A percentile compares a stretch with the other conserved stretches of the same genome.
Conservation (phyloP, 2,329 filamentous ascomycete genomes). For the Penicillium sp. region DNA sequence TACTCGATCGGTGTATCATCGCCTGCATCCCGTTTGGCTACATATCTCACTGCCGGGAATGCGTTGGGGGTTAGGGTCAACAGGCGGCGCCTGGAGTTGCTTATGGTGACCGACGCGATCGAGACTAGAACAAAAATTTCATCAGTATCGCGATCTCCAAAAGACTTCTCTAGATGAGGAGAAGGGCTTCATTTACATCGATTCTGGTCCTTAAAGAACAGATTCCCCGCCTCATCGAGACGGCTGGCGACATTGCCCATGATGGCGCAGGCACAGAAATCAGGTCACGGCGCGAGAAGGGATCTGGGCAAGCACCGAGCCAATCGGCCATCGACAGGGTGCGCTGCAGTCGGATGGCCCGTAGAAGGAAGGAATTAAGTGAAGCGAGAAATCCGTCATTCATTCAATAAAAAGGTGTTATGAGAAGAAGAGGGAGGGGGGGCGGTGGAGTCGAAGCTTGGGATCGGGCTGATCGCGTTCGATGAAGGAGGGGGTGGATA, state of each 20-base stretch:
- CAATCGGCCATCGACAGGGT: conserved; percentile 36
- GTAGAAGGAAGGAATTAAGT: conserved; percentile 11
- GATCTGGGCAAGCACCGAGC: conserved; percentile 28
- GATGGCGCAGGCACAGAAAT: conserved; percentile 39
- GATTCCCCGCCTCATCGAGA: conserved; percentile 72
- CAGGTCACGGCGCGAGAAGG: conserved; percentile 29
- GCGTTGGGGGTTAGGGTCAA: conserved; percentile 79
- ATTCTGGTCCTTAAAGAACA: conserved; percentile 89
- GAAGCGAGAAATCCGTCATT: conserved; percentile 25
- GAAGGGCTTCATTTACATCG: conserved; percentile 62
- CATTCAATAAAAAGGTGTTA: conserved; percentile 9
- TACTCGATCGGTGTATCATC: conserved; percentile 83
- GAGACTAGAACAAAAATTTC: conserved; percentile 61
- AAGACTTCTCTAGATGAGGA: neutral
- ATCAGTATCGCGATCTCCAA: conserved; percentile 10
- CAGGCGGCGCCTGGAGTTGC: conserved; percentile 74
- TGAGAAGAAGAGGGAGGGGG: conserved; percentile 1
- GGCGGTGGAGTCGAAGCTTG: conserved; percentile 17
- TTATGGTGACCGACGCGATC: conserved; percentile 78
- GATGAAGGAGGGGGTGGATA: conserved; percentile 18
- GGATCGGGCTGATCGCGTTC: conserved; percentile 12
- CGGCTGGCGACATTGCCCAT: conserved; percentile 95
- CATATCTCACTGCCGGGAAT: conserved; percentile 78
- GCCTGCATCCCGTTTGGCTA: conserved; percentile 67
- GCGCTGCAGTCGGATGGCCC: conserved; percentile 26